Evolutionary conservation across 768 basidiomycete genomes (phyloP), one percentile per base, ranked within the genome.

Genomic region (Boletus pseudo-olivaceus): DNA sequence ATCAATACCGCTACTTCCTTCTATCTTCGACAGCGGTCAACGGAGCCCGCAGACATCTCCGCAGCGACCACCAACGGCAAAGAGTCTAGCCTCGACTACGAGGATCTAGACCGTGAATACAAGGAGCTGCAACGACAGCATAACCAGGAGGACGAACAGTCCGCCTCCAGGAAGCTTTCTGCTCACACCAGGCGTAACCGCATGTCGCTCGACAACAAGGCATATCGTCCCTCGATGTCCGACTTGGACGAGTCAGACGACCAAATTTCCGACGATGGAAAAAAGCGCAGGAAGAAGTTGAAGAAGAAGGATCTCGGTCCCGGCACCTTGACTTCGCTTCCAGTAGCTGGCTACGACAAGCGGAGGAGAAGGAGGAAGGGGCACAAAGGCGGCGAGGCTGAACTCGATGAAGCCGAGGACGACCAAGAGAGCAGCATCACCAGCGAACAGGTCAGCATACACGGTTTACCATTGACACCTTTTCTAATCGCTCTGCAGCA

Each of bases 181-280:
- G 63, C 72, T 1, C 63, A 62, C 8, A 72, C 77, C 57, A 81
- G 76, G 65, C 80, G 83, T 26, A 78, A 78, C 60, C 82, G 85
- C 32, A 88, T 90, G 57, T 87, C 87, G 0, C 63, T 74, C 23
- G 91, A 93, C 67, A 90, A 92, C 72, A 89, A 87, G 67, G 90
- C 90, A 1, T 93, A 92, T 62, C 80, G 80, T 49, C 90, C 90
- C 19, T 71, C 82, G 1, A 67, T 69, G 51, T 87, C 84, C 8
- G 87, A 88, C 59, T 60, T 81, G 33, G 88, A 90, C 38, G 79
- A 81, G 8, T 83, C 84, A 7, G 85, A 83, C 33, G 83, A 85
- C 47, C 80, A 82, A 46, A 76, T 78, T 32, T 81, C 80, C 26
- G 81, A 77, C 30, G 75, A 73, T 48, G 83, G 76, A 54, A 76